Base-by-base conservation (phyloP, 2,329 filamentous ascomycete genomes). In the Microthyrium microscopicum region DNA sequence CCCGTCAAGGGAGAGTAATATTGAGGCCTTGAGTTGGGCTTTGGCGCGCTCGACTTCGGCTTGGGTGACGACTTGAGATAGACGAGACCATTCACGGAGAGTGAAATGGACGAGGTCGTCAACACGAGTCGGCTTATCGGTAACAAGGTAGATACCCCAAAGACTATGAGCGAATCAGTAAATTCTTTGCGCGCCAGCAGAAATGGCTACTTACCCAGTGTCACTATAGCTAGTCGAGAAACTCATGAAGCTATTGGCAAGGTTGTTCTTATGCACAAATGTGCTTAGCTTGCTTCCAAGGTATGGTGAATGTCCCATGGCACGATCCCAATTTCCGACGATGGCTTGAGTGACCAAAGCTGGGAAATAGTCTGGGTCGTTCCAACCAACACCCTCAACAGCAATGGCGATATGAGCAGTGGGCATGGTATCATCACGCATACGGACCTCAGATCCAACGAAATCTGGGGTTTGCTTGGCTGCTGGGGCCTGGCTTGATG, bases 221-320 rank as follows among this genome's bases (percentile, higher is more conserved):
- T 98, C 89, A 55, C 85, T 95, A 67, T 98, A 98, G 70, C 83
- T 93, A 46, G 89, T 98, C 45, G 85, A 94, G 68, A 98, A 98
- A 68, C 82, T 92, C 91, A 98, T 98, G 72, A 94, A 98, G 73
- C 85, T 94, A 69, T 93, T 98, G 60, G 89, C 89, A 41, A 98
- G 73, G 58, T 85, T 77, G 64, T 95, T 74, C 63, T 92, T 77
- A 70, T 91, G 81, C 46, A 98, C 77, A 52, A 89, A 83, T 44
- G 78, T 76, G 68, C 83, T 93, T 50, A 98, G 82, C 72, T 91
- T 94, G 80, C 84, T 93, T 51, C 91, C 89, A 54, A 94, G 78
- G 68, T 94, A 89, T 44, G 85, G 78, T 39, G 89, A 89, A 61
- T 89, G 93, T 54, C 91, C 89, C 75, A 95, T 87, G 47, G 89